Evolutionary conservation across 2,329 filamentous ascomycete genomes (phyloP), one percentile per base, ranked within the genome.

Genomic region (Ascocoryne sarcoides): DNA sequence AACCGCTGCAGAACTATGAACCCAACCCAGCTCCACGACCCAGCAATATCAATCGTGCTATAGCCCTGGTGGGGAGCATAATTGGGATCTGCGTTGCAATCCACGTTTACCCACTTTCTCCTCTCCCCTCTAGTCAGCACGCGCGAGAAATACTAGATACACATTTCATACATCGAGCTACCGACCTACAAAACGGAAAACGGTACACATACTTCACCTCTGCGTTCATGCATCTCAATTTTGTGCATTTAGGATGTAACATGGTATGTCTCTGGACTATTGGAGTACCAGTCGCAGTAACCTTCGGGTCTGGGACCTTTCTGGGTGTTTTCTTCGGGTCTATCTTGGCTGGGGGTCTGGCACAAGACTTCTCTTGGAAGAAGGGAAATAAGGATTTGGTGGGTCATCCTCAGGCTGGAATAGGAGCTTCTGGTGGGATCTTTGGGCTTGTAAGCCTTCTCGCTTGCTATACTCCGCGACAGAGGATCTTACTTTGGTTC

Each of bases 171-270:
- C 23, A 7, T 7, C 7, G 23, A 12, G 23, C 7, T 7, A 12
- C 7, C 23, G 23, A 26, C 12, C 7, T 26, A 26, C 23, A 26
- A 26, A 26, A 26, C 12, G 23, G 23, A 26, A 26, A 26, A 20
- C 51, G 51, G 40, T 51, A 48, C n/a, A 59, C 54, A 4, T 26
- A 60, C 18, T 42, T 62, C 17, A 55, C 53, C 1, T 53, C 54
- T n/a, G 48, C 50, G 1, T 61, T 62, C 39, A 52, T 53, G 18
- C 60, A 62, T 36, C 42, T 33, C 5, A 53, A 49, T 17, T 10
- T 49, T 1, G 1, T 47, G 1, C 59, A 62, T 36, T 34, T 61
- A n/a, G 46, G 31, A 2, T 20, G 58, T 26, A 60, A 60, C 45
- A 60, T 60, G 55, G 48, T 52, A 12, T 52, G 40, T 1, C 29